Evolutionary conservation across 352 stramenopile species (phyloP), one percentile per base, ranked within the genome.

Genomic region (Thalassiosira livingstoniorum): DNA sequence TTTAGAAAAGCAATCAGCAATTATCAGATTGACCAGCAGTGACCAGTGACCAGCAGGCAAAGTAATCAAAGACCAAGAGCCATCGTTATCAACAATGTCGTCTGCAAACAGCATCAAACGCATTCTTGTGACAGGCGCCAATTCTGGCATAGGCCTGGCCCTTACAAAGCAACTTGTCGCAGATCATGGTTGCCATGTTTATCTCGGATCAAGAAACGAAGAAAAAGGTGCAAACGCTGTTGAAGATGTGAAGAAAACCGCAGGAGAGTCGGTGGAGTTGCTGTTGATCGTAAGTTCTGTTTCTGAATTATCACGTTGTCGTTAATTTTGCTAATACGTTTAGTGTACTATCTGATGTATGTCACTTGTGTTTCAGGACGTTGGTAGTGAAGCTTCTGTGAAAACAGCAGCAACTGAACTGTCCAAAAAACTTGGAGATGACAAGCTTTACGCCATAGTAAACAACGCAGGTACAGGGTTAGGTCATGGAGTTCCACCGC

Each of bases 391-490:
- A 23, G 60, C 74, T n/a, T 93, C 87, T 29, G 78, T 93, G 0
- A 21, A 53, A 65, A 57, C 70, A 25, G 90, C 90, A 21, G 86
- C 90, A 0, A n/a, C 51, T 35, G 37, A 53, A 11, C 75, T 88
- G 27, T 47, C 61, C 10, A 31, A 83, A 55, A 60, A 58, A 54
- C 34, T 80, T 2, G 79, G 78, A 37, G 57, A 43, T 47, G 55
- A 76, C 15, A 74, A 57, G 45, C 60, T 94, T 0, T 90, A 89
- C 72, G 90, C 63, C 0, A 85, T 94, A 51, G 86, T 94, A 21
- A 93, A 93, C 62, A 94, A 94, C 82, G 90, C 90, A 27, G 90
- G 90, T 43, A 84, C 81, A 47, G 87, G 87, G 71, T 69, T 88
- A 23, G 47, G 42, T 5, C 74, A 78, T 27, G 55, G 35, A 18